Conservation (phyloP, 1,284 basidiomycete species). For the Moniliophthora roreri region DNA sequence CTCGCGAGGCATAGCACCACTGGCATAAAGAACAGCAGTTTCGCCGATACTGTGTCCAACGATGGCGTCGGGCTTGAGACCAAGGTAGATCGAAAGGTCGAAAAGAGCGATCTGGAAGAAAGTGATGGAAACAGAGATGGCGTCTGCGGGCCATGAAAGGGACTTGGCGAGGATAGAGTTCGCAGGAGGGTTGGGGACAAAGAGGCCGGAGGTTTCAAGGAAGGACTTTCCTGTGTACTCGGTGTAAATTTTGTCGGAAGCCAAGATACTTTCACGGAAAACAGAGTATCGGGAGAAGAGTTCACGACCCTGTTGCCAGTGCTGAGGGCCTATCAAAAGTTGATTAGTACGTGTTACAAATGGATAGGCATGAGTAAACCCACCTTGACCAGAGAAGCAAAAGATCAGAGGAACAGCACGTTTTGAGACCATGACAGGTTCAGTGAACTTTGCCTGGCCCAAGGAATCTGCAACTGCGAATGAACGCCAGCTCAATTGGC, state of each 20-base stretch:
- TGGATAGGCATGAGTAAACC: background rate
- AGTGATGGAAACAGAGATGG: background rate
- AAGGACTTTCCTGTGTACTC: constrained; percentile 3
- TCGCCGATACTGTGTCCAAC: constrained; percentile 3
- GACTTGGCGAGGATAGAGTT: constrained; percentile 1
- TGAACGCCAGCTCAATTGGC: constrained; percentile 1
- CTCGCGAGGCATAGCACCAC: constrained; percentile 2
- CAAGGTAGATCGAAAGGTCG: background rate
- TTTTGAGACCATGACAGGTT: constrained; percentile 3
- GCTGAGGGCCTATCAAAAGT: background rate
- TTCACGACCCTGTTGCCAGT: constrained; percentile 4
- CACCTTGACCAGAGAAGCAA: constrained; percentile 4
- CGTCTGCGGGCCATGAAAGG: background rate
- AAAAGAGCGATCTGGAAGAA: constrained; percentile 5
- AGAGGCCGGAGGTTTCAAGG: background rate
- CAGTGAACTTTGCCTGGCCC: background rate
- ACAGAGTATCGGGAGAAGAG: background rate
- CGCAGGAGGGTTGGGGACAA: background rate
- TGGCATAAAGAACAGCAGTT: constrained; percentile 2
- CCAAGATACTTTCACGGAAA: constrained; percentile 1
- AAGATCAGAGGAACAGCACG: constrained; percentile 4
- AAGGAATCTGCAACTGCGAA: background rate
- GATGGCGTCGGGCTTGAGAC: background rate
- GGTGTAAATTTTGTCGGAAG: background rate
- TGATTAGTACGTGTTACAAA: background rate